These are phyloP conservation scores for Cornus controversa DNA, from an alignment of 148 eudicot genomes.

Conservation along the genomic window DNA sequence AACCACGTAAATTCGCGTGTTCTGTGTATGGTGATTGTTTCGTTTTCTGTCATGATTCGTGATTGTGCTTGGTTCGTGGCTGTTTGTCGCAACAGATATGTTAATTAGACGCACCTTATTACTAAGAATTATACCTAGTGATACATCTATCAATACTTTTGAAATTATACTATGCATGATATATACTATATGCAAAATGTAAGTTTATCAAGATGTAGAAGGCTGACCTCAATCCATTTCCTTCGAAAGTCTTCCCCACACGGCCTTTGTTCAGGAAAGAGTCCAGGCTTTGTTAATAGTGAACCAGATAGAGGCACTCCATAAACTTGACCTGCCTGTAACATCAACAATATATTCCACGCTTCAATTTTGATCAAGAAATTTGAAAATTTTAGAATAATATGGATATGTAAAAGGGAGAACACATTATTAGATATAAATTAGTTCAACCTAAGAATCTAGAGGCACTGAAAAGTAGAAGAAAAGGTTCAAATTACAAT, in stretches of 20 bases:
- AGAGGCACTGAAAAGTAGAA: not conserved
- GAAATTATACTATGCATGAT: not conserved
- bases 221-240: conserved; percentile 97
- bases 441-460: not conserved
- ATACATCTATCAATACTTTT: not conserved
- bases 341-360: conserved; percentile 7
- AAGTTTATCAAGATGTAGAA: not conserved
- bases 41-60: too few relatives aligned
- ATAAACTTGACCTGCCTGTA: conserved; percentile 98
- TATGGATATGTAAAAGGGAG: not conserved
- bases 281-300: conserved; percentile 67
- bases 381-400: conserved; percentile 1
- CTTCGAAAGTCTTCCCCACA: conserved; percentile 84
- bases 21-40: too few relatives aligned
- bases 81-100: too few relatives aligned
- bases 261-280: conserved; percentile 80
- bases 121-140: not conserved
- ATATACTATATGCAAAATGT: not conserved
- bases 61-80: too few relatives aligned
- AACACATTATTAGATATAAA: not conserved
- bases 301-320: conserved; percentile 90
- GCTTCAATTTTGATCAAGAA: conserved; percentile 18
- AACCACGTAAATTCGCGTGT: too few relatives aligned
- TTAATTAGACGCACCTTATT: not conserved
- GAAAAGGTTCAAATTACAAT: not conserved